phyloP scores from a whole-genome alignment of 1,284 basidiomycete species.

The Wallemia hederae region DNA sequence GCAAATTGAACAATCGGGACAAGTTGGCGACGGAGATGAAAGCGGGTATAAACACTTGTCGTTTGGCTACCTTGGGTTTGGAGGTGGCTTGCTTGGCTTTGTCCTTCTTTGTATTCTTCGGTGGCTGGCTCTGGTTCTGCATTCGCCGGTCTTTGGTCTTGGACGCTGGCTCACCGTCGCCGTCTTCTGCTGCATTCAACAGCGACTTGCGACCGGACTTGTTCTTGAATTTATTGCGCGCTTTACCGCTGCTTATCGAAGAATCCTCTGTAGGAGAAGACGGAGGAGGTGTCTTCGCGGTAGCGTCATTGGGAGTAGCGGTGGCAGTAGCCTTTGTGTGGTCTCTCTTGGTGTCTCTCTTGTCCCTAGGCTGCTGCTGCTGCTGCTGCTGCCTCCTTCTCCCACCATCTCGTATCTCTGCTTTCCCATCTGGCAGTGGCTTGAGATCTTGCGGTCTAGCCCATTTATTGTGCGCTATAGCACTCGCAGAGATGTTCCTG shows the following conservation, averaged over 20 bases:
- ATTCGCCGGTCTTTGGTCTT: not conserved
- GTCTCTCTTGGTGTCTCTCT: not conserved
- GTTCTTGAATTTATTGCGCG: not conserved
- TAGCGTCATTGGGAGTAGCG: not conserved
- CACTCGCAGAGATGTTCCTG: not conserved
- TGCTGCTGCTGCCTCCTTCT: not conserved
- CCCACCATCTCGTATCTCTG: not conserved
- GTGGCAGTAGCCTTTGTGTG: not conserved
- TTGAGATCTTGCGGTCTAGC: not conserved
- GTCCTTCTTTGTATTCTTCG: not conserved
- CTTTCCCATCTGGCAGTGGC: not conserved
- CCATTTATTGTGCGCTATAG: not conserved
- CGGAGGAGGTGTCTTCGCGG: not conserved
- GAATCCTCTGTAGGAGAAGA: no score
- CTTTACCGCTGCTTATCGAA: not conserved
- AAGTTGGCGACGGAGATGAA: not conserved
- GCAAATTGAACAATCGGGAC: not conserved
- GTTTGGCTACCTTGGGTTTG: not conserved
- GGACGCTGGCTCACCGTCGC: not conserved
- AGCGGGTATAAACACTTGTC: not conserved
- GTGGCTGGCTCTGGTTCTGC: not conserved
- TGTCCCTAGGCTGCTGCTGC: not conserved
- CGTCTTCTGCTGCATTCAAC: not conserved
- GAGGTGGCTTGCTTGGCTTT: not conserved
- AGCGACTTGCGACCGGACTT: not conserved